These are phyloP conservation scores for Entomortierella parvispora DNA, from an alignment of 192 early-diverging fungal genomes.

Conservation along the genomic window DNA sequence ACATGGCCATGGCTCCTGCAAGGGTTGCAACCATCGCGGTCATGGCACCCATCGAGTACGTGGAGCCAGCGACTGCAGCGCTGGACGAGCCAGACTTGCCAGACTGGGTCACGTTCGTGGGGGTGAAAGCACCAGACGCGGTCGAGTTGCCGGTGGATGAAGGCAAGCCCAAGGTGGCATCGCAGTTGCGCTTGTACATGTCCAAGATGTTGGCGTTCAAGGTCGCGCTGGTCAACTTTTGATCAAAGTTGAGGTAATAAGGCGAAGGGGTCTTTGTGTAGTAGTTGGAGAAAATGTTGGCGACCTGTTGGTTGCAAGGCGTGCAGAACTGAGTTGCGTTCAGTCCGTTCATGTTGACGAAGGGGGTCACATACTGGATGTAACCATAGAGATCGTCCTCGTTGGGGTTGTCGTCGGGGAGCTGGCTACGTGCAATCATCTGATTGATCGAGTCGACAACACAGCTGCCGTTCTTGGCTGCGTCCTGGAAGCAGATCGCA, in stretches of 20 bases:
- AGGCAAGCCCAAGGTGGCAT: constrained; percentile 10
- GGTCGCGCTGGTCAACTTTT: constrained; percentile 8
- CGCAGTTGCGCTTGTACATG: constrained; percentile 28
- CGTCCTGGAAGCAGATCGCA: constrained; percentile 18
- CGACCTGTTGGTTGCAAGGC: constrained; percentile 22
- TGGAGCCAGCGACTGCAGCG: background rate
- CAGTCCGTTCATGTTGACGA: background rate
- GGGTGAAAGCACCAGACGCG: constrained; percentile 16
- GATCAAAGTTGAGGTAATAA: constrained; percentile 6
- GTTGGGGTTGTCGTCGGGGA: constrained; percentile 18
- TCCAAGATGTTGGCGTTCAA: background rate
- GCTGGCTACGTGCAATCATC: constrained; percentile 25
- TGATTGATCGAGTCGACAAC: constrained; percentile 14
- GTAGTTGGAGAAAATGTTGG: constrained; percentile 33
- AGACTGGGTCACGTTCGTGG: constrained; percentile 8
- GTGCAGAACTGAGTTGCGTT: constrained; percentile 9
- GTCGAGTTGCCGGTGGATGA: background rate
- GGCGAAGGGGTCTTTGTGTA: constrained; percentile 9
- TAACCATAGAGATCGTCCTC: constrained; percentile 37
- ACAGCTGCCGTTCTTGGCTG: constrained; percentile 12
- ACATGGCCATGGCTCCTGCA: no score
- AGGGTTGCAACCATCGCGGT: background rate
- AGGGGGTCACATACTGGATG: constrained; percentile 23
- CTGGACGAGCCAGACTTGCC: constrained; percentile 4
- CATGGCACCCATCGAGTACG: background rate